Evolutionary conservation across 2,329 filamentous ascomycete species (phyloP).

Genomic region (Aspergillus neoniger): DNA sequence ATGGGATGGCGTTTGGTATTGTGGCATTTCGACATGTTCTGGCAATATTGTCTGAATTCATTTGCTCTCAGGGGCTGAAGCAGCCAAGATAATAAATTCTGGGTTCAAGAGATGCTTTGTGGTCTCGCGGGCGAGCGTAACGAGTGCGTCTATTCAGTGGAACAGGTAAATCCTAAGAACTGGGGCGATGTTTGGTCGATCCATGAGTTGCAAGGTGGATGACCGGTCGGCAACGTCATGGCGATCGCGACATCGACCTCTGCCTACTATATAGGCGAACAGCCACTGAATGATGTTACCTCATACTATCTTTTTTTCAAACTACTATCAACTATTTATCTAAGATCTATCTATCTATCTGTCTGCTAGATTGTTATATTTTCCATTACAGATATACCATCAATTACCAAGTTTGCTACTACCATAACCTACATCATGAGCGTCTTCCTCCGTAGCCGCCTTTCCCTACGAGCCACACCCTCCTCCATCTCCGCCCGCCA

Average conservation of each 20-base stretch:
- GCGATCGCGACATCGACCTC: neutral
- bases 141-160: neutral
- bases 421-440: constrained; percentile 1
- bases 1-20: constrained; percentile 1
- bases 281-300: too few relatives aligned
- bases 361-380: too few relatives aligned
- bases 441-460: constrained; percentile 3
- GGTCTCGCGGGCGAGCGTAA: neutral
- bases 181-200: neutral
- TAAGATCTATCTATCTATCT: too few relatives aligned
- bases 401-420: too few relatives aligned
- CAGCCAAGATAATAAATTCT: constrained; percentile 6
- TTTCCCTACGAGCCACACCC: constrained; percentile 3
- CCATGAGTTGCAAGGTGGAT: neutral
- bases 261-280: neutral
- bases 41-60: constrained; percentile 11
- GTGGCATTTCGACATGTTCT: constrained; percentile 11
- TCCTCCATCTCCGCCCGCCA: neutral
- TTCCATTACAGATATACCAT: too few relatives aligned
- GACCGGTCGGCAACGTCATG: constrained; percentile 9
- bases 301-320: neutral
- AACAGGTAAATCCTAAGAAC: neutral
- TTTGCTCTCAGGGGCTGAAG: neutral
- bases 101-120: neutral
- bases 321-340: too few relatives aligned